These are phyloP conservation scores for Rhizophora apiculata DNA, from an alignment of 345 rosid species.

Conservation along the genomic window DNA sequence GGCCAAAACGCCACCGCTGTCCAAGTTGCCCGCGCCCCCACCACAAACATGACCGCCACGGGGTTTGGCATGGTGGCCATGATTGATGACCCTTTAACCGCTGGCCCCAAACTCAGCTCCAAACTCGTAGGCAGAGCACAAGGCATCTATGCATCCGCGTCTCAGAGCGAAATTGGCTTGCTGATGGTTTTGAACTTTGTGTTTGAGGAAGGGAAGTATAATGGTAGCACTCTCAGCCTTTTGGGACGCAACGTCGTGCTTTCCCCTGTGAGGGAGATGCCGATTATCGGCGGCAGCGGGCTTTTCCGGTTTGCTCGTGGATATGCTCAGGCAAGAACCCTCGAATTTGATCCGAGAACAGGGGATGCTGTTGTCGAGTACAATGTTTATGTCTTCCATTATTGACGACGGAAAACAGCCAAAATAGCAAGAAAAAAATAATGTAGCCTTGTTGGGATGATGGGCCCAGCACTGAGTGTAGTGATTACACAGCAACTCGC, in stretches of 20 bases:
- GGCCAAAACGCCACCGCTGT: background rate
- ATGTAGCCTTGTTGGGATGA: no score
- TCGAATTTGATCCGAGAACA: background rate
- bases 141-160: constrained; percentile 25
- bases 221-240: constrained; percentile 25
- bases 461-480: no score
- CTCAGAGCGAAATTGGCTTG: constrained; percentile 14
- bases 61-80: constrained; percentile 15
- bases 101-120: constrained; percentile 10
- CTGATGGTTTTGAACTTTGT: constrained; percentile 24
- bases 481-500: no score
- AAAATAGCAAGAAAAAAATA: no score
- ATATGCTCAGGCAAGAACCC: constrained; percentile 32
- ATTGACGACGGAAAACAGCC: background rate
- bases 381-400: constrained; percentile 36
- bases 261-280: constrained; percentile 23
- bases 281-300: constrained; percentile 31
- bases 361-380: constrained; percentile 31
- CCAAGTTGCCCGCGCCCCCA: background rate
- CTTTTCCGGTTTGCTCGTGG: constrained; percentile 30
- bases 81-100: constrained; percentile 27
- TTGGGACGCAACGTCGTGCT: constrained; percentile 21
- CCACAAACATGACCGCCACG: constrained; percentile 3
- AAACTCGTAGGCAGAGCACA: constrained; percentile 25
- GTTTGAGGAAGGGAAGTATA: constrained; percentile 19